A percentile compares a stretch with the other conserved stretches of the same genome.
phyloP scores from a whole-genome alignment of 495 filamentous ascomycete genomes.

The Aspergillus carlsbadensis region DNA sequence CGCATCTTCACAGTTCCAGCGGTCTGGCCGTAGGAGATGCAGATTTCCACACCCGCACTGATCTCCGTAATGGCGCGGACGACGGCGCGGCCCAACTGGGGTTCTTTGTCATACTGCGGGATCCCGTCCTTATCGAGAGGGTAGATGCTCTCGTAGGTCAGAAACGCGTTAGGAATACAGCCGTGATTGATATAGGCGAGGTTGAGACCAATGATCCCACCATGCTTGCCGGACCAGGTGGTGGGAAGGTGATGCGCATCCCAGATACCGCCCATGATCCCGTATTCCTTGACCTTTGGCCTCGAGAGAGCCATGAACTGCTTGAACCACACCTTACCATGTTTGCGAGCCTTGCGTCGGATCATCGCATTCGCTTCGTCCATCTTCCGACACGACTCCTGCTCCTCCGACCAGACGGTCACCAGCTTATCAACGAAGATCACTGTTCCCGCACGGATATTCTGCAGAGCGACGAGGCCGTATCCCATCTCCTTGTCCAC shows the following conservation, averaged over 20 bases:
- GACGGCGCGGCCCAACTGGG: not conserved
- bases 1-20: not conserved
- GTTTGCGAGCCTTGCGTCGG: not conserved
- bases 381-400: not conserved
- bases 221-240: not conserved
- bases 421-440: conserved; percentile 13
- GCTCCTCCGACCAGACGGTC: not conserved
- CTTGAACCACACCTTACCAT: conserved; percentile 14
- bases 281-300: not conserved
- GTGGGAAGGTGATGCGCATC: conserved; percentile 5
- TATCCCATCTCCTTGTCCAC: conserved; percentile 2
- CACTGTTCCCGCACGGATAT: conserved; percentile 10
- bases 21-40: conserved; percentile 16
- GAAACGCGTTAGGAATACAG: conserved; percentile 15
- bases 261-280: conserved; percentile 10
- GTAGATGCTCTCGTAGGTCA: conserved; percentile 1
- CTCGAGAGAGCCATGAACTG: conserved; percentile 7
- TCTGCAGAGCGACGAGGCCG: conserved; percentile 9
- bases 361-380: not conserved
- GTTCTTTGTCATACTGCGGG: not conserved
- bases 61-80: conserved; percentile 17
- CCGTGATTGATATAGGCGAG: conserved; percentile 21
- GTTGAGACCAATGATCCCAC: conserved; percentile 15
- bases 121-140: not conserved
- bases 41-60: conserved; percentile 26